These are phyloP conservation scores for Sporisorium exsertum DNA, from an alignment of 1,284 basidiomycete species.

Conservation along the genomic window DNA sequence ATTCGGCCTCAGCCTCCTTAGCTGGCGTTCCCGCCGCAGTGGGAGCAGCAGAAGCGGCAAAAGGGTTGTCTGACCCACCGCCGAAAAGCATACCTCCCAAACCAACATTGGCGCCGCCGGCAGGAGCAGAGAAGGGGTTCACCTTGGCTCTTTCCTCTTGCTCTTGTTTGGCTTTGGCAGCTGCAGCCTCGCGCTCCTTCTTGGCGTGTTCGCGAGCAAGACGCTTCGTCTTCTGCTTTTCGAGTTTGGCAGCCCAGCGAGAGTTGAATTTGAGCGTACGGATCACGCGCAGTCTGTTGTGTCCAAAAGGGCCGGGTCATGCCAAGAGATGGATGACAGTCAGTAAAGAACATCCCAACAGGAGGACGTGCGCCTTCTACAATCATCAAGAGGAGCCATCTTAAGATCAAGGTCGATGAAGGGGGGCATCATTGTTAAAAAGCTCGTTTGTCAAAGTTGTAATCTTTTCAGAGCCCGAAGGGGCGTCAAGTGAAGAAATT, in stretches of 20 bases:
- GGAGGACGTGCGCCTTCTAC: neutral
- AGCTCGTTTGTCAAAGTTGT: slow-evolving; percentile 68
- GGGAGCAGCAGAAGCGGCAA: slow-evolving; percentile 25
- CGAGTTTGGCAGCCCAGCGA: slow-evolving; percentile 67
- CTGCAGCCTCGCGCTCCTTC: slow-evolving; percentile 42
- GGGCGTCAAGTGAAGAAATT: slow-evolving; percentile 70
- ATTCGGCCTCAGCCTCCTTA: slow-evolving; percentile 1
- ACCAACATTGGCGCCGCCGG: slow-evolving; percentile 21
- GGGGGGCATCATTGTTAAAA: slow-evolving; percentile 68
- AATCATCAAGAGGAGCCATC: slow-evolving; percentile 19
- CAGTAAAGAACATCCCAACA: slow-evolving; percentile 3
- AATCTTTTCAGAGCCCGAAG: slow-evolving; percentile 61
- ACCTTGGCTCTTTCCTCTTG: slow-evolving; percentile 49
- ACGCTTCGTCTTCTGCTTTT: slow-evolving; percentile 55
- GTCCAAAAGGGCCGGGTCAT: neutral
- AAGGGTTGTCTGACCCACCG: slow-evolving; percentile 47
- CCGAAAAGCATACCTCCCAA: slow-evolving; percentile 56
- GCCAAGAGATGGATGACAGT: slow-evolving; percentile 3
- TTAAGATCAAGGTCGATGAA: neutral
- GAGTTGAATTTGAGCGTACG: slow-evolving; percentile 64
- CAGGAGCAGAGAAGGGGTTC: slow-evolving; percentile 46
- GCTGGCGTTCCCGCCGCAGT: neutral
- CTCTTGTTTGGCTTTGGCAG: slow-evolving; percentile 39
- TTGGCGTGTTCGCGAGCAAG: slow-evolving; percentile 34
- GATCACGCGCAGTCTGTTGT: slow-evolving; percentile 60